A percentile compares a stretch with the other conserved stretches of the same genome.
Conservation (phyloP, 257 asterid species). For the Penstemon newberryi region DNA sequence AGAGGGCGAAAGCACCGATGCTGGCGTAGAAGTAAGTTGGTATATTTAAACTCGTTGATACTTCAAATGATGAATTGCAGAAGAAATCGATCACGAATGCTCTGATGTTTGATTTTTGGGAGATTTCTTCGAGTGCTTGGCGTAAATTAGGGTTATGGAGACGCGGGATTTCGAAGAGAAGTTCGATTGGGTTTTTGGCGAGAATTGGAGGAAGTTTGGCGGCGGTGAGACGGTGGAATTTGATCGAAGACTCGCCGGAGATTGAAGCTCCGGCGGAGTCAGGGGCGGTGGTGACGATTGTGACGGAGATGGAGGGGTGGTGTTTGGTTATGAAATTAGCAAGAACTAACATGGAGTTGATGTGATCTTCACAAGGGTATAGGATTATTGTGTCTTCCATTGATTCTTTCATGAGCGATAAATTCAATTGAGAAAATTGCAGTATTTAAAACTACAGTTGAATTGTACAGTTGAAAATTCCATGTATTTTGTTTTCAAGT, state of each 20-base stretch:
- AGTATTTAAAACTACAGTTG: too few species aligned
- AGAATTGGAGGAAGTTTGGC: constrained; percentile 18
- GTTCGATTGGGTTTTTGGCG: constrained; percentile 23
- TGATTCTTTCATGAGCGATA: background rate
- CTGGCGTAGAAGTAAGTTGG: constrained; percentile 39
- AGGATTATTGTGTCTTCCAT: constrained; percentile 35
- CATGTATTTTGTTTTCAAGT: too few species aligned
- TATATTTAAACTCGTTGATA: constrained; percentile 29
- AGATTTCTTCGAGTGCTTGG: constrained; percentile 32
- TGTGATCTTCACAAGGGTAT: constrained; percentile 32
- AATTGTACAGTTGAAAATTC: too few species aligned
- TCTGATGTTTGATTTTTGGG: constrained; percentile 26
- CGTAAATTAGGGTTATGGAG: constrained; percentile 37
- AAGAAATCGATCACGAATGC: constrained; percentile 45
- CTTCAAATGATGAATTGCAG: constrained; percentile 37
- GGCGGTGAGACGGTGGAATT: constrained; percentile 39
- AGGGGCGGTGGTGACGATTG: constrained; percentile 29
- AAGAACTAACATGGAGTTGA: constrained; percentile 25
- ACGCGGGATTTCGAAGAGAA: constrained; percentile 39
- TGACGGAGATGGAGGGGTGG: constrained; percentile 37
- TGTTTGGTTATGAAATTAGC: constrained; percentile 39
- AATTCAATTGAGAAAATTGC: too few species aligned
- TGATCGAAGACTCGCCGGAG: constrained; percentile 25
- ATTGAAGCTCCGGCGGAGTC: constrained; percentile 26
- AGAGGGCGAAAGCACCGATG: constrained; percentile 29